Evolutionary conservation across 495 filamentous ascomycete genomes (phyloP), one percentile per base, ranked within the genome.

Genomic region (Penicillium riverlandense): DNA sequence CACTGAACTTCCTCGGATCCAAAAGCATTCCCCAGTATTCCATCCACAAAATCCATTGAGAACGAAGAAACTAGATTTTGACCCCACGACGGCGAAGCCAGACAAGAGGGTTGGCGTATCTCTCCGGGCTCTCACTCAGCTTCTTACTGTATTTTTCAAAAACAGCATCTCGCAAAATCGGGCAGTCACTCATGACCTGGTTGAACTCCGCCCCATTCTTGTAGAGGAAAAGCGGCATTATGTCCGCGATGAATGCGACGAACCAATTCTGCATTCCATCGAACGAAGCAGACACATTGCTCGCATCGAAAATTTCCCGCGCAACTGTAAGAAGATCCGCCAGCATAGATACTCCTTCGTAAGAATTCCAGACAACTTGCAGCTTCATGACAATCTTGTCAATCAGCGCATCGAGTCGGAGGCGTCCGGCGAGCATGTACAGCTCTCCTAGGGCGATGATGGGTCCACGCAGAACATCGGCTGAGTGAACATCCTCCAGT

Each of bases 281-380:
- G n/a, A n/a, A 16, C 5, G 11, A n/a, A 2, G 30, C 7, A 2
- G n/a, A 22, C 16, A 13, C 29, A 4, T 1, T 9, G 1, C 13
- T 4, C 0, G 35, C 37, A 1, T 27, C 28, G 28, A 43, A 48
- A 1, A 30, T 38, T 9, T 49, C 15, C 0, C 2, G 6, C 3
- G 43, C 29, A 7, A 57, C 29, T 1, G 44, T 37, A 0, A 59
- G 40, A 2, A 59, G 11, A 0, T 46, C 42, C 9, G 30, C 30
- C 13, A 50, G 40, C 10, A 53, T 52, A 7, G 11, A 39, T 0
- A 55, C 11, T 8, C 46, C 49, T 0, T 43, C 46, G 36, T 61
- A 58, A 0, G 41, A 52, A n/a, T 61, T 61, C 58, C 58, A 61
- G 12, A 45, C 44, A 2, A 43, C 43, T 28, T 58, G 55, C 1